Conservation (phyloP, 139 green algal genomes). For the Picochlorum sp. region DNA sequence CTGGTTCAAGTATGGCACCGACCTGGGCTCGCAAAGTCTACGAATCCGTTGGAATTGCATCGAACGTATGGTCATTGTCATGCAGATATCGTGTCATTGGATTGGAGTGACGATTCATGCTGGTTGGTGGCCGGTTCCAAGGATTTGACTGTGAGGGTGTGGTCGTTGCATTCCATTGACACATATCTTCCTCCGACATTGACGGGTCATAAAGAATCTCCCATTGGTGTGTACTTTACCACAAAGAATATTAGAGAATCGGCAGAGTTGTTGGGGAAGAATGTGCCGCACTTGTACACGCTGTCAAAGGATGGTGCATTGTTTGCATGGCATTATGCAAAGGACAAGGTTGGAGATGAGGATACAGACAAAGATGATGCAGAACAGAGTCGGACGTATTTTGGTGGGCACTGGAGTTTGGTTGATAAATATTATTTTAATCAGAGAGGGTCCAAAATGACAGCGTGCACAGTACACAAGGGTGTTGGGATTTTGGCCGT, state of each 20-base stretch:
- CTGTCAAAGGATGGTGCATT: conserved; percentile 79
- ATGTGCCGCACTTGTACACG: conserved; percentile 54
- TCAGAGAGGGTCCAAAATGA: conserved; percentile 46
- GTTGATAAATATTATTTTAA: conserved; percentile 71
- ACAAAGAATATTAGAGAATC: conserved; percentile 21
- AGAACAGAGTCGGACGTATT: conserved; percentile 11
- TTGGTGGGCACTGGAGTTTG: conserved; percentile 67
- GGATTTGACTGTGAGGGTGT: conserved; percentile 72
- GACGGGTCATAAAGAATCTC: conserved; percentile 68
- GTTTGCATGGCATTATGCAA: conserved; percentile 61
- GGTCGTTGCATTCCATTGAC: conserved; percentile 67
- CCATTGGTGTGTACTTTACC: conserved; percentile 70
- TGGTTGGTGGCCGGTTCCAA: conserved; percentile 76
- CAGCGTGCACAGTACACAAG: conserved; percentile 44
- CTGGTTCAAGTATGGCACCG: conserved; percentile 88
- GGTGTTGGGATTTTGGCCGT: conserved; percentile 53
- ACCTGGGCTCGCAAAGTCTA: conserved; percentile 67
- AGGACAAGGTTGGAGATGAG: conserved; percentile 3
- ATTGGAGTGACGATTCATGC: conserved; percentile 66
- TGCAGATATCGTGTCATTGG: conserved; percentile 73
- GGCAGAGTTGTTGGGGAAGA: conserved; percentile 38
- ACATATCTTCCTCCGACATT: conserved; percentile 74
- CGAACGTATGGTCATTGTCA: conserved; percentile 77
- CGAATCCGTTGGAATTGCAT: conserved; percentile 84
- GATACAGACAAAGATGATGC: neutral